A percentile compares a stretch with the other conserved stretches of the same genome.
Conservation (phyloP, 768 basidiomycete species). For the Kondoa subrosea region DNA sequence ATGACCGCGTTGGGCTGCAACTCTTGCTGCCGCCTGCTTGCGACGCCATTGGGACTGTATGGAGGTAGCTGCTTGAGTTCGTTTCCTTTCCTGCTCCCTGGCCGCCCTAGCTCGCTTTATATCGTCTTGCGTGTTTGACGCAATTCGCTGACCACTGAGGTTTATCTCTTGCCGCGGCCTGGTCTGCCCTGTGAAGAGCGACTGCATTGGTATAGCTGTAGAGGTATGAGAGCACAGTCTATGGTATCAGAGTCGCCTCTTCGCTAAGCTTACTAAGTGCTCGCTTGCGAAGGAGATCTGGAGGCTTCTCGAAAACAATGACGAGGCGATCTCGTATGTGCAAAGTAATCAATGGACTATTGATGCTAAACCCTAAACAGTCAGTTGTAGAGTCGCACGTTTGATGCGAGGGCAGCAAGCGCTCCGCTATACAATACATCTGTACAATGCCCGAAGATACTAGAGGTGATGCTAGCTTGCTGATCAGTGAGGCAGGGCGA, state of each 20-base stretch:
- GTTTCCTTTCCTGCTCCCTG: not conserved
- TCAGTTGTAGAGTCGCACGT: too few species aligned
- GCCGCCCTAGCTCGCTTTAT: not conserved
- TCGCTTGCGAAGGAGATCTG: too few species aligned
- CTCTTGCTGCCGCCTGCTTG: not conserved
- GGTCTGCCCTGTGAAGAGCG: not conserved
- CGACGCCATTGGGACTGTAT: not conserved
- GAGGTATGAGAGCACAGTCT: too few species aligned
- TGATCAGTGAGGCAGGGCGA: not conserved
- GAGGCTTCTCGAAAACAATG: too few species aligned
- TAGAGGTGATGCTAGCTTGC: not conserved
- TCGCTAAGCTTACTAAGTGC: too few species aligned
- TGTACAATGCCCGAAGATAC: not conserved
- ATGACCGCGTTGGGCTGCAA: not conserved
- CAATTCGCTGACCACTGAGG: not conserved
- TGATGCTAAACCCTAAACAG: too few species aligned
- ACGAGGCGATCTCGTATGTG: too few species aligned
- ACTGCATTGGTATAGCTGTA: too few species aligned
- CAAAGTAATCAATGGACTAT: too few species aligned
- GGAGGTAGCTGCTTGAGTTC: not conserved
- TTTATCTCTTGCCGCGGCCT: not conserved
- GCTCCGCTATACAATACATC: not conserved
- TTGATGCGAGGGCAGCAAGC: not conserved
- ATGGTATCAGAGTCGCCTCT: too few species aligned
- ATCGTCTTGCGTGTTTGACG: not conserved